Evolutionary conservation across 2,329 filamentous ascomycete species (phyloP), one percentile per base, ranked within the genome.

Genomic region (Graphium sp.): DNA sequence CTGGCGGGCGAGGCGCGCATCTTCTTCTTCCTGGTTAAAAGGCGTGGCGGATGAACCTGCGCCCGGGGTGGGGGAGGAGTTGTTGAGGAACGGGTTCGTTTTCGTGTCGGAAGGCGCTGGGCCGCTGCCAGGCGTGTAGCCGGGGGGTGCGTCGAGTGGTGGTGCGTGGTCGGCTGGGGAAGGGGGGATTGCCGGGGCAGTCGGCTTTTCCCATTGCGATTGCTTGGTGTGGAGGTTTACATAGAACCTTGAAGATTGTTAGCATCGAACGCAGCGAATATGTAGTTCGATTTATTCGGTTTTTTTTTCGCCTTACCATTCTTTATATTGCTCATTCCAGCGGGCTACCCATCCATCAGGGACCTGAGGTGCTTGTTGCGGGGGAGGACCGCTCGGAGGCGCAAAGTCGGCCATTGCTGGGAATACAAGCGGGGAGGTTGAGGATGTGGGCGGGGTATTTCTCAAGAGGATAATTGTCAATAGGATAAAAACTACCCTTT

Each of bases 171-270:
- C 25, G 39, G 45, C 16, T 45, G 39, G 16, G 44, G 46, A 3
- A 62, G 50, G 17, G 6, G 62, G 51, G 38, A 68, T 66, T 29
- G 72, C 71, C 24, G 79, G 74, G 30, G 63, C 63, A 21, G 73
- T 81, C 12, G 84, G 84, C 40, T 71, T 76, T 5, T 92, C 79
- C 85, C 85, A 94, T 63, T 87, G 79, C 5, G 85, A 92, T 46
- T 78, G 66, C 44, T 89, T 89, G 38, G 84, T 93, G 51, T 74
- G 69, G 35, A 79, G 69, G 56, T 94, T 89, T 35, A 93, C 79
- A 56, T 80, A 94, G 66, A 89, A 93, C 76, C 77, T 83, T 37
- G 6, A 18, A 14, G 6, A 11, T 26, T 23, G 30, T 29, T 31
- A n/a, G n/a, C n/a, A n/a, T n/a, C n/a, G n/a, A n/a, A n/a, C n/a